Evolutionary conservation across 176 grass and related monocot genomes (phyloP).

Genomic region (Aegilops tauschii): DNA sequence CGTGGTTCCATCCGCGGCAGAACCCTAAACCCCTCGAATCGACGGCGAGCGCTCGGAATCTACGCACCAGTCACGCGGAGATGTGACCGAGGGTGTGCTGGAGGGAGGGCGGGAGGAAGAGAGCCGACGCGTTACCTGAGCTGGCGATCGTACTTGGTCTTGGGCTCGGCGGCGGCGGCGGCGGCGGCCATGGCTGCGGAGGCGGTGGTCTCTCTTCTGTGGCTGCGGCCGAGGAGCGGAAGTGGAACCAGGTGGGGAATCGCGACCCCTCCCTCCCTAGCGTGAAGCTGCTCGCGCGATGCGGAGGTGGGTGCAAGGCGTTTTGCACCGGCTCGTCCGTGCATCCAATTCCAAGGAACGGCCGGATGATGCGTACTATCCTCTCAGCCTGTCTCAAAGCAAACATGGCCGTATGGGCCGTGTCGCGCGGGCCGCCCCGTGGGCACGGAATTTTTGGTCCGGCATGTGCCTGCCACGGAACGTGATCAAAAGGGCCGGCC

Average conservation of each 20-base stretch:
- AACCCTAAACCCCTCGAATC: slow-evolving; percentile 1
- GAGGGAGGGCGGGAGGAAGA: background rate
- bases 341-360: too few species aligned
- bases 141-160: slow-evolving; percentile 85
- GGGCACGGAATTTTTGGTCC: too few species aligned
- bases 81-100: background rate
- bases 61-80: background rate
- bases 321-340: too few species aligned
- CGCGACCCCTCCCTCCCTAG: too few species aligned
- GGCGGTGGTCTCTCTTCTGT: background rate
- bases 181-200: slow-evolving; percentile 50
- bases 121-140: slow-evolving; percentile 47
- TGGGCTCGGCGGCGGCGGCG: slow-evolving; percentile 39
- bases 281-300: too few species aligned
- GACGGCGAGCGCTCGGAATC: slow-evolving; percentile 17
- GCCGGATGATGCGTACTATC: too few species aligned
- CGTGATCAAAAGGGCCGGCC: too few species aligned
- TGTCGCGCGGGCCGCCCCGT: too few species aligned
- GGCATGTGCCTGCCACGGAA: too few species aligned
- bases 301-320: too few species aligned
- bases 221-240: slow-evolving; percentile 22
- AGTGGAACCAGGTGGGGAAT: background rate
- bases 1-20: background rate
- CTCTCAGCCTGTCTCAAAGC: too few species aligned
- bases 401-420: too few species aligned